Evolutionary conservation across 164 flowering plant species (phyloP).

Genomic region (Stephania cephalantha): DNA sequence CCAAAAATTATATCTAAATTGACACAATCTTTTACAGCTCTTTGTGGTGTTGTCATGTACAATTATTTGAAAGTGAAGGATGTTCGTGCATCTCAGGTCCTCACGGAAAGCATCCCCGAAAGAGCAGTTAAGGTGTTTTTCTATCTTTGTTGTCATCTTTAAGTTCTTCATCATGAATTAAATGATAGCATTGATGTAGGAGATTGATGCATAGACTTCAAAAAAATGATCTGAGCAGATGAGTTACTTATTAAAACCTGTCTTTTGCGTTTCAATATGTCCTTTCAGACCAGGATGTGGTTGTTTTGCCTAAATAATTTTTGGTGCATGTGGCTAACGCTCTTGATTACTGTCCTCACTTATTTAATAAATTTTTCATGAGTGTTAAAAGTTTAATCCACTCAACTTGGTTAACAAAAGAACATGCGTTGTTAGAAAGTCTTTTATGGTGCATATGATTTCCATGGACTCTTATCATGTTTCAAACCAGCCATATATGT

Average conservation of each 20-base stretch:
- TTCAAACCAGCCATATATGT: neutral
- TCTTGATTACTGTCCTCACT: neutral
- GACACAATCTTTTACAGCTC: slow-evolving; percentile 41
- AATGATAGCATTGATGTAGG: neutral
- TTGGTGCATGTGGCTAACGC: neutral
- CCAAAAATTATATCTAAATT: neutral
- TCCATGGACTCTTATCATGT: neutral
- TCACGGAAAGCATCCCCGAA: slow-evolving; percentile 52
- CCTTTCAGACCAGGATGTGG: neutral
- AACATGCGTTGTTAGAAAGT: neutral
- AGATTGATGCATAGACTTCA: neutral
- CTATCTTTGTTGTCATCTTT: neutral
- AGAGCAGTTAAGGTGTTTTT: slow-evolving; percentile 46
- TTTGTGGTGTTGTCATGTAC: slow-evolving; percentile 95
- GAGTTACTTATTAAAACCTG: neutral
- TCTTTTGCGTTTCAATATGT: neutral
- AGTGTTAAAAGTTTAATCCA: neutral
- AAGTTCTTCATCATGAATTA: neutral
- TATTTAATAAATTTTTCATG: neutral
- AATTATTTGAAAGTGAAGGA: slow-evolving; percentile 92
- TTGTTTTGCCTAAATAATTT: neutral
- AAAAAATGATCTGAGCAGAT: neutral
- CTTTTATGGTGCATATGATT: neutral
- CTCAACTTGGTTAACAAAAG: neutral
- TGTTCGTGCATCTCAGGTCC: slow-evolving; percentile 61